Conservation (phyloP, 2,329 filamentous ascomycete genomes). For the Curvularia sp. region DNA sequence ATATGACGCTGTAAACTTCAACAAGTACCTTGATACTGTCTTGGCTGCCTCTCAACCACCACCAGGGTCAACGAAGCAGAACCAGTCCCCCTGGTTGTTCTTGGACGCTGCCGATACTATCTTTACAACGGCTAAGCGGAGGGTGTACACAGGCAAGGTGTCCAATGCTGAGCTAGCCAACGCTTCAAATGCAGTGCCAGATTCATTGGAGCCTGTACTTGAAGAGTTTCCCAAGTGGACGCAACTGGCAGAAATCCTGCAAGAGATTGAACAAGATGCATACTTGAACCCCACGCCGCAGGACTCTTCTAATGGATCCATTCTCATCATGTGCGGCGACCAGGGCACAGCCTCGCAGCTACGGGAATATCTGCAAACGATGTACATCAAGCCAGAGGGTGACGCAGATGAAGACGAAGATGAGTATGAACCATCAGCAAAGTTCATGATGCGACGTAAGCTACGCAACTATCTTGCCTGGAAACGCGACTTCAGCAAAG, state of each 20-base stretch:
- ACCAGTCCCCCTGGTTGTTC: slow-evolving; percentile 94
- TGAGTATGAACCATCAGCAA: slow-evolving; percentile 70
- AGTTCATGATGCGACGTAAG: slow-evolving; percentile 88
- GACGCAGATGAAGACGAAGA: slow-evolving; percentile 57
- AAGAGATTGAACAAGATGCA: slow-evolving; percentile 90
- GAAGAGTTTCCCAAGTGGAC: slow-evolving; percentile 97
- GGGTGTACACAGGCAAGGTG: slow-evolving; percentile 82
- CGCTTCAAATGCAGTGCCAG: slow-evolving; percentile 56
- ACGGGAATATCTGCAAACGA: slow-evolving; percentile 87
- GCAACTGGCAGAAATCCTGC: slow-evolving; percentile 84
- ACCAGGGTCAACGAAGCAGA: slow-evolving; percentile 84
- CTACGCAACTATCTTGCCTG: slow-evolving; percentile 86
- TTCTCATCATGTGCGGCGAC: slow-evolving; percentile 94
- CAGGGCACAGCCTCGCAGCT: slow-evolving; percentile 85
- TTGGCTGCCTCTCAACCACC: slow-evolving; percentile 88
- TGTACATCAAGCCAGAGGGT: slow-evolving; percentile 72
- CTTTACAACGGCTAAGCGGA: slow-evolving; percentile 85
- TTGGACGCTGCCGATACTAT: slow-evolving; percentile 93
- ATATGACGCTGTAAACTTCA: slow-evolving; percentile 88
- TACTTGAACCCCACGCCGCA: slow-evolving; percentile 79
- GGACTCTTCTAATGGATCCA: slow-evolving; percentile 88
- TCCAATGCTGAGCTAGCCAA: slow-evolving; percentile 62
- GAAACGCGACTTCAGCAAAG: slow-evolving; percentile 87
- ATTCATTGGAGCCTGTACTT: slow-evolving; percentile 78
- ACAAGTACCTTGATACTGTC: slow-evolving; percentile 93